Evolutionary conservation across 495 filamentous ascomycete genomes (phyloP), one percentile per base, ranked within the genome.

Genomic region (Oidiodendron maius): DNA sequence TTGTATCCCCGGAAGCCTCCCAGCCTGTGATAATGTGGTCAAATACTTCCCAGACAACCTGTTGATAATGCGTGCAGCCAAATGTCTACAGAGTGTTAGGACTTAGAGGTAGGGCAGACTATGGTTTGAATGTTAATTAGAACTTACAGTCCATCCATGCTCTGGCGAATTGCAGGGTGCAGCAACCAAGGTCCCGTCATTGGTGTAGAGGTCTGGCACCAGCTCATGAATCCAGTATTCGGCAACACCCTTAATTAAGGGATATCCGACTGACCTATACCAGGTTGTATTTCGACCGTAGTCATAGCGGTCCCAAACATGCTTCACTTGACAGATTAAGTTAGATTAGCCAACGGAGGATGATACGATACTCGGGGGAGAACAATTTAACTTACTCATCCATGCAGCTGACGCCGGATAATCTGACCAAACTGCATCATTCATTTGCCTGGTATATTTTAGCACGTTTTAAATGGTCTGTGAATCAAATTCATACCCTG

Each of bases 101-200:
- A n/a, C n/a, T n/a, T n/a, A n/a, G n/a, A n/a, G n/a, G n/a, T n/a
- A n/a, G n/a, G n/a, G n/a, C n/a, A n/a, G n/a, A n/a, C n/a, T n/a
- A n/a, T n/a, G n/a, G n/a, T n/a, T n/a, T n/a, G n/a, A n/a, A n/a
- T n/a, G n/a, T n/a, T n/a, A n/a, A n/a, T n/a, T n/a, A n/a, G n/a
- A n/a, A n/a, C n/a, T n/a, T n/a, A n/a, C n/a, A n/a, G 68, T 72
- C 0, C 71, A 69, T 1, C 72, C 72, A 40, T 73, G 72, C 51
- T 77, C 72, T 4, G 75, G 75, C 9, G 64, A 68, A 37, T 74
- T 74, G 54, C 73, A 77, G 0, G 71, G 72, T 40, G 72, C 72
- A 6, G 67, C 72, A 10, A 77, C 73, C 13, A 74, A 58, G 2
- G 67, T 71, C 21, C 67, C 64, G 42, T 78, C 75, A n/a, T 73